These are phyloP conservation scores for Calonectria pauciramosa DNA, from an alignment of 2,329 filamentous ascomycete genomes.

Conservation along the genomic window DNA sequence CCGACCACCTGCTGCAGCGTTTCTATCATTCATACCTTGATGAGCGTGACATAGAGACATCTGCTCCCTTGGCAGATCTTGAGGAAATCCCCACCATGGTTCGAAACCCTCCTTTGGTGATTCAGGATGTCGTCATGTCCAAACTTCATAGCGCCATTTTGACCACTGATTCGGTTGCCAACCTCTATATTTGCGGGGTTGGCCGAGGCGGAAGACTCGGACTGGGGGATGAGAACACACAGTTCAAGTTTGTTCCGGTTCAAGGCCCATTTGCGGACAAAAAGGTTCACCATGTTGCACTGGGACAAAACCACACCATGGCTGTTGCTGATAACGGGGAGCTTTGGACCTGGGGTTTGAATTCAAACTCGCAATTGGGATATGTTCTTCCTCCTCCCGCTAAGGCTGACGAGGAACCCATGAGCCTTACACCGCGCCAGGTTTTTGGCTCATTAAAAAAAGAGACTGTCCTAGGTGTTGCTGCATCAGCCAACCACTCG, in stretches of 20 bases:
- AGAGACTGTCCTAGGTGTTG: conserved; percentile 83
- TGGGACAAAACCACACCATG: conserved; percentile 93
- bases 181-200: conserved; percentile 93
- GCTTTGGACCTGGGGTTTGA: conserved; percentile 95
- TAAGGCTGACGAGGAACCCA: conserved; percentile 84
- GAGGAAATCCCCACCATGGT: conserved; percentile 80
- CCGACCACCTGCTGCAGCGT: conserved; percentile 80
- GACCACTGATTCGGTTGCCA: conserved; percentile 88
- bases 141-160: conserved; percentile 93
- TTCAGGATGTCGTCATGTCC: conserved; percentile 87
- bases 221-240: conserved; percentile 88
- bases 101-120: conserved; percentile 77
- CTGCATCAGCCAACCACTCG: conserved; percentile 92
- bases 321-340: conserved; percentile 90
- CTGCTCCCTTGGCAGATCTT: conserved; percentile 47
- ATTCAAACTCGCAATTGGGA: conserved; percentile 87
- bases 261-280: conserved; percentile 82
- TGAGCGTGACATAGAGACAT: conserved; percentile 53
- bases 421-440: conserved; percentile 85
- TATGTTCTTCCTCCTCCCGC: conserved; percentile 79
- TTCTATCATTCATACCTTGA: conserved; percentile 80
- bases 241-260: conserved; percentile 88
- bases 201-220: conserved; percentile 92
- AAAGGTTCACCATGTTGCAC: conserved; percentile 80
- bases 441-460: conserved; percentile 94